Evolutionary conservation across 1,139 yeast species (phyloP).

Genomic region (Hyphopichia pseudoburtonii): DNA sequence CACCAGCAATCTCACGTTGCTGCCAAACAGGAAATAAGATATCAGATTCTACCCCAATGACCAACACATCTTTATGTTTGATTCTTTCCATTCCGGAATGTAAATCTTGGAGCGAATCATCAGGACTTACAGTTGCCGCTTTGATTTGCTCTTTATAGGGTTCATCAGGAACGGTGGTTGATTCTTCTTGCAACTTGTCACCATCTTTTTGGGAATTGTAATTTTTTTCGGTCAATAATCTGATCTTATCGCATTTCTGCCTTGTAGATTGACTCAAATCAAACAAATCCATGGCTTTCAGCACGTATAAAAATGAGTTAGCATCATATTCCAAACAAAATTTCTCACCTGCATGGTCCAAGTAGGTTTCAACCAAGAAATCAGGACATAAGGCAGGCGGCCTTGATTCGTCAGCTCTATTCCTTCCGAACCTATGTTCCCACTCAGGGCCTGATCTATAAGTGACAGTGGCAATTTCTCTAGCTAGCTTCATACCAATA

Average conservation of each 20-base stretch:
- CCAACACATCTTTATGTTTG: slow-evolving; percentile 65
- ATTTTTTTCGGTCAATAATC: slow-evolving; percentile 35
- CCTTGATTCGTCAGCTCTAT: slow-evolving; percentile 74
- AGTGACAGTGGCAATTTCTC: slow-evolving; percentile 92
- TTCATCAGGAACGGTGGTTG: slow-evolving; percentile 46
- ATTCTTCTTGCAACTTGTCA: slow-evolving; percentile 3
- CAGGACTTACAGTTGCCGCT: slow-evolving; percentile 39
- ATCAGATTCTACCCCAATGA: slow-evolving; percentile 90
- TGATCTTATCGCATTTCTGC: slow-evolving; percentile 38
- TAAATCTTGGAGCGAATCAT: slow-evolving; percentile 61
- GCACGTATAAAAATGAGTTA: slow-evolving; percentile 79
- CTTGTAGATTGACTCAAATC: slow-evolving; percentile 65
- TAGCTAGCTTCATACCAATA: slow-evolving; percentile 89
- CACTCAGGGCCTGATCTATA: slow-evolving; percentile 96
- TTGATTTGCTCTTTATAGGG: slow-evolving; percentile 56
- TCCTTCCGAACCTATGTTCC: slow-evolving; percentile 90
- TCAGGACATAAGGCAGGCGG: slow-evolving; percentile 93
- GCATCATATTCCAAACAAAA: slow-evolving; percentile 91
- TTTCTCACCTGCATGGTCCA: slow-evolving; percentile 94
- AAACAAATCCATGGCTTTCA: slow-evolving; percentile 93
- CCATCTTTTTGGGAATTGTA: slow-evolving; percentile 13
- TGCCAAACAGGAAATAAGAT: slow-evolving; percentile 94
- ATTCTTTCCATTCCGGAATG: slow-evolving; percentile 63
- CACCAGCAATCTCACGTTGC: slow-evolving; percentile 75
- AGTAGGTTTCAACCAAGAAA: slow-evolving; percentile 84